A percentile compares a stretch with the other conserved stretches of the same genome.
phyloP scores from a whole-genome alignment of 495 filamentous ascomycete species.

The Trypethelium eluteriae region DNA sequence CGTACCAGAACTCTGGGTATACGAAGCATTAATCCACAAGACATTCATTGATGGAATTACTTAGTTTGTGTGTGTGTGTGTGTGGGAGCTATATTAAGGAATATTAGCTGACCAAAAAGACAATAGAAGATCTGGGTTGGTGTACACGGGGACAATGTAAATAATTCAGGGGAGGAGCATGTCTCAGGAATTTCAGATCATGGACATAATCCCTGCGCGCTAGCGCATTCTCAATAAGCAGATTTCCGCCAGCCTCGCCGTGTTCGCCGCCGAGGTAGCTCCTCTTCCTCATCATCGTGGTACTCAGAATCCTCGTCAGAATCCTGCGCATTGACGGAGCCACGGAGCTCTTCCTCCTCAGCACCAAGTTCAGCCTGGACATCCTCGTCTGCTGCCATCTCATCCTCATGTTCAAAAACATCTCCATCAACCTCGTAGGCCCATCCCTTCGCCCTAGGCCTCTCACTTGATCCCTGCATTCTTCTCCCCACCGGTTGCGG shows the following conservation, averaged over 20 bases:
- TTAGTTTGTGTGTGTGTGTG: too few species aligned
- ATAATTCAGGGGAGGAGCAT: too few species aligned
- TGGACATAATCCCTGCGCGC: too few species aligned
- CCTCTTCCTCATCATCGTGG: background rate
- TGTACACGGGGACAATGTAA: too few species aligned
- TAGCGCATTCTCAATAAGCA: background rate
- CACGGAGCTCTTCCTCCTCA: background rate
- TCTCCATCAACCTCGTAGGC: background rate
- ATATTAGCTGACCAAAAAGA: too few species aligned
- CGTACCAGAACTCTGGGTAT: too few species aligned
- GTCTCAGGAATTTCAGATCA: too few species aligned
- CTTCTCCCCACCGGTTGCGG: background rate
- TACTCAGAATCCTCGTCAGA: background rate
- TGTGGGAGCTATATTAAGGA: too few species aligned
- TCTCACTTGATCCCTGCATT: background rate
- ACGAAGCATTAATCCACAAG: too few species aligned
- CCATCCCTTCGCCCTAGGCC: background rate
- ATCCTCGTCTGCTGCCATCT: background rate
- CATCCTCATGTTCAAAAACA: background rate
- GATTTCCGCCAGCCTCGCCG: background rate
- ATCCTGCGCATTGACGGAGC: background rate
- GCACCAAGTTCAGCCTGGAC: background rate
- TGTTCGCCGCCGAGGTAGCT: background rate
- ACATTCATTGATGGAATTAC: too few species aligned
- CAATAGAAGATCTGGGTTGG: too few species aligned